Base-by-base conservation (phyloP, 2,329 filamentous ascomycete genomes). In the Hypoxylon sp. region DNA sequence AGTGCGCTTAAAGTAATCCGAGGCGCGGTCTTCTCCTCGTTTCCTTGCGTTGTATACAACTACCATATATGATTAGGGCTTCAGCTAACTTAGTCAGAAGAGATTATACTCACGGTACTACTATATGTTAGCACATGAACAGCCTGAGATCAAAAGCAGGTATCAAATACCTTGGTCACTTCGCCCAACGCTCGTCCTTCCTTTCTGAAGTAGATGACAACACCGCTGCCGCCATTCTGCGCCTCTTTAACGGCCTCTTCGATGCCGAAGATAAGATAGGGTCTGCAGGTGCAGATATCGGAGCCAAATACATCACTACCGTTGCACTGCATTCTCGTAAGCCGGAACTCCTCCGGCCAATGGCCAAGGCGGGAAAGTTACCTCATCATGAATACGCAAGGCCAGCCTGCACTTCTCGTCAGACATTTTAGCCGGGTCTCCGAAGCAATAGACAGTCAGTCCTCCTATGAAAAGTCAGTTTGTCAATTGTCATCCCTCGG, bases 191-290 rank as follows among this genome's bases (percentile, higher is more conserved):
- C 96, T 71, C 96, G 88, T 30, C 96, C 96, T 82, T 99, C 96
- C 78, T 99, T 99, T 71, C 96, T 89, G 87, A 98, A 99, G 79
- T 99, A 99, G 77, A 98, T 97, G 56, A 98, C 96, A 20, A 97
- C 93, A 60, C 95, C 95, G 72, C 91, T 95, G 49, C 95, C 95
- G 55, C 95, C 95, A 60, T 91, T 93, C 77, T 98, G 96, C 9
- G 96, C 96, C 80, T 98, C 93, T 75, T 96, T 97, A 72, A 99
- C 95, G 11, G 96, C 96, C 79, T 99, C 96, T 75, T 97, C 93
- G 66, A 99, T 96, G 65, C 96, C 96, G 77, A 96, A 98, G 75
- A 97, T 96, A 61, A 98, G 88, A 77, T 98, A 98, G 14, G 96
- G 96, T 60, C 93, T 87, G 79, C 95, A 98, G 9, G 96, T 98